Percentiles rank a stretch among this genome's conserved stretches.
These are phyloP conservation scores for Wallacemonas collosoma DNA, from an alignment of 208 protist species.

Conservation along the genomic window DNA sequence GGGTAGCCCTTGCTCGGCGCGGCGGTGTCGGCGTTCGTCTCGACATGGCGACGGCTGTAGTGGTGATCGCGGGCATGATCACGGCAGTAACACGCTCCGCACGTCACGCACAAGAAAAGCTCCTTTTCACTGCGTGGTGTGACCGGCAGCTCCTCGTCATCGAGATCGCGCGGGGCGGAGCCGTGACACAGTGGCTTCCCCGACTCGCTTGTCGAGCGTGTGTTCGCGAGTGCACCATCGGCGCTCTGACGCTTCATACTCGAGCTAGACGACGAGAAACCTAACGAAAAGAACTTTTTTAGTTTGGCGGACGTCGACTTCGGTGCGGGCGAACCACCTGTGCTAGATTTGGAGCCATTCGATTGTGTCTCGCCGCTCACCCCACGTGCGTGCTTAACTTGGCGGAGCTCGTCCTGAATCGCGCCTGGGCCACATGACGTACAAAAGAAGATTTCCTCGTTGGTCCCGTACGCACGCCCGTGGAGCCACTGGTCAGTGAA, in stretches of 20 bases:
- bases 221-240: background rate
- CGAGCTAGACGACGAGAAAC: background rate
- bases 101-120: slow-evolving; percentile 74
- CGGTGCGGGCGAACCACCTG: slow-evolving; percentile 8
- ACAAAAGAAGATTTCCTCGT: slow-evolving; percentile 47
- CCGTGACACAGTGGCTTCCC: slow-evolving; percentile 6
- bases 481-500: slow-evolving; percentile 51
- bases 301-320: slow-evolving; percentile 10
- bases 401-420: slow-evolving; percentile 32
- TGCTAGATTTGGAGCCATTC: slow-evolving; percentile 18
- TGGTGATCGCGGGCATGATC: slow-evolving; percentile 61
- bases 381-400: background rate
- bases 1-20: slow-evolving; percentile 40
- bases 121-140: slow-evolving; percentile 56
- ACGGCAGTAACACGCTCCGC: slow-evolving; percentile 66
- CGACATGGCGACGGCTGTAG: slow-evolving; percentile 40
- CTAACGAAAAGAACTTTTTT: slow-evolving; percentile 28
- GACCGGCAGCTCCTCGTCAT: slow-evolving; percentile 48
- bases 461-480: slow-evolving; percentile 22
- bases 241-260: background rate
- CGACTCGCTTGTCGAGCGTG: background rate
- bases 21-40: slow-evolving; percentile 4
- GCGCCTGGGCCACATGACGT: slow-evolving; percentile 37
- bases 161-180: background rate
- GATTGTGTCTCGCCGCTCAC: slow-evolving; percentile 23